These are phyloP conservation scores for Oenanthe sinensis DNA, from an alignment of 129 eudicot genomes.

Conservation along the genomic window DNA sequence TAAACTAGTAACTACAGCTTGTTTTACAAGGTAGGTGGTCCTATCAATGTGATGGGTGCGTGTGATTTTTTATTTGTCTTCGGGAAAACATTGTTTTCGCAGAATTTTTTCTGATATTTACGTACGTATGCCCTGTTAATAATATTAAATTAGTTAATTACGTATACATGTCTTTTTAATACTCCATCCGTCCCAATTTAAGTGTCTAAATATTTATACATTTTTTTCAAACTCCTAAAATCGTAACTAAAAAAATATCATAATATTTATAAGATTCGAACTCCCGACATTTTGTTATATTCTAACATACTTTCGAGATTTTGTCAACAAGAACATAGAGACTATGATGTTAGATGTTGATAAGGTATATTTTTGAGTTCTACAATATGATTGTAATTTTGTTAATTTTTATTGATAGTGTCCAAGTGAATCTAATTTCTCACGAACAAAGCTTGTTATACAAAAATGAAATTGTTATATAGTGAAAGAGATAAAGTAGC, in stretches of 20 bases:
- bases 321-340: not conserved
- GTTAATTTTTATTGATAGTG: no score
- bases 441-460: not conserved
- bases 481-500: not conserved
- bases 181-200: no score
- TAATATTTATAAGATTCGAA: no score
- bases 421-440: not conserved
- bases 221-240: no score
- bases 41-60: not conserved
- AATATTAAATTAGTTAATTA: no score
- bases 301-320: not conserved
- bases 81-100: not conserved
- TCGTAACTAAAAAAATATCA: no score
- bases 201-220: no score
- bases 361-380: no score
- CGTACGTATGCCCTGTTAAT: not conserved
- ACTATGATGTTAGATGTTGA: no score
- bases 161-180: no score
- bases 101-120: not conserved
- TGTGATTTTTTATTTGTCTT: not conserved
- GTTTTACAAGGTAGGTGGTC: conserved; percentile 1
- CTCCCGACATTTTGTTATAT: no score
- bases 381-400: no score
- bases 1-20: not conserved
- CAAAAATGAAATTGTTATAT: not conserved